Conservation (phyloP, 1,284 basidiomycete species). For the Boletus semigastroideus region DNA sequence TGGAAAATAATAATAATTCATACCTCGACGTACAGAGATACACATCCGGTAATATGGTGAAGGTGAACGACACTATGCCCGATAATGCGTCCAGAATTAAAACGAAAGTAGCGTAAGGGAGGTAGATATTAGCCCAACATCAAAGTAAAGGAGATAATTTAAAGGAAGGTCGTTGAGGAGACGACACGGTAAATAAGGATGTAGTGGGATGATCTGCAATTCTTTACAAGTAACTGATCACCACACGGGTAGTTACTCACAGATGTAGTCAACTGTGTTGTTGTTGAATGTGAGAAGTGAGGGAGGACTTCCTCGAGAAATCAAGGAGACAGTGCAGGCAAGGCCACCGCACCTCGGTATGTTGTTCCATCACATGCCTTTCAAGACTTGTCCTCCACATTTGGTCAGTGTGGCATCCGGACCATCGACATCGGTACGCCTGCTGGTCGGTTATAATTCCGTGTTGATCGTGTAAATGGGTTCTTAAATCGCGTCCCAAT, state of each 20-base stretch:
- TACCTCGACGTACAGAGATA: constrained; percentile 10
- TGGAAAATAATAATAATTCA: constrained; percentile 1
- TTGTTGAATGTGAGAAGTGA: neutral
- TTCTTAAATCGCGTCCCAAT: constrained; percentile 1
- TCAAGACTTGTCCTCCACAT: constrained; percentile 14
- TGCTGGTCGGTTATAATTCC: constrained; percentile 1
- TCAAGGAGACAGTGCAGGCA: constrained; percentile 1
- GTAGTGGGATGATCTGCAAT: neutral
- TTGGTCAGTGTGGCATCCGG: neutral
- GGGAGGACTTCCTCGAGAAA: constrained; percentile 8
- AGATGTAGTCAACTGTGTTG: neutral
- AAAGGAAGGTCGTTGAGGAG: neutral
- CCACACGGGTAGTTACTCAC: constrained; percentile 4
- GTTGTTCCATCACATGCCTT: constrained; percentile 14
- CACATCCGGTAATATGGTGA: neutral
- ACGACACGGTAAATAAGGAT: neutral
- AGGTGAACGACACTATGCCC: neutral
- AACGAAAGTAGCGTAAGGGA: neutral
- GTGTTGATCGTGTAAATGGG: constrained; percentile 9
- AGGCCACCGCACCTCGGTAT: constrained; percentile 9
- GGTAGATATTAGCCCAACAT: neutral
- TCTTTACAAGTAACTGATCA: neutral
- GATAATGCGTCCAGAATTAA: neutral
- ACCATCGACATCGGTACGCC: constrained; percentile 14
- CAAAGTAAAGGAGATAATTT: neutral